These are phyloP conservation scores for Balansia obtecta DNA, from an alignment of 2,329 filamentous ascomycete genomes.

Conservation along the genomic window DNA sequence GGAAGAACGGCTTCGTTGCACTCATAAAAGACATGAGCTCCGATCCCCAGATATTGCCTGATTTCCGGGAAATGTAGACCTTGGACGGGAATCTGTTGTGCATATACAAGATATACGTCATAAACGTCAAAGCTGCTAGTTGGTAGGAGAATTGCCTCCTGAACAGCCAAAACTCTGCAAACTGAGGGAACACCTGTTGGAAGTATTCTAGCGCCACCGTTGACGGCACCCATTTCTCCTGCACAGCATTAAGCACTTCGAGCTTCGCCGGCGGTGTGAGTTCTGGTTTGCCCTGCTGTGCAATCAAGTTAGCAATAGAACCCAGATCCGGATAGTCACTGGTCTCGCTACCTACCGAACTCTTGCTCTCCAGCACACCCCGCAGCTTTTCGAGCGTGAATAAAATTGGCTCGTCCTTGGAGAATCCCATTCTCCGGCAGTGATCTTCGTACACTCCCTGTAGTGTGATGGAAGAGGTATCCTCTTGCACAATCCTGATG, in stretches of 20 bases:
- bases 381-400: conserved; percentile 94
- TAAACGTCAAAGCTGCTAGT: conserved; percentile 87
- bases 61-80: conserved; percentile 76
- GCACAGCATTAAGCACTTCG: conserved; percentile 90
- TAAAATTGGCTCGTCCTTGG: conserved; percentile 89
- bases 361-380: conserved; percentile 58
- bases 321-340: background rate
- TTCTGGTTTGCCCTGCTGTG: conserved; percentile 50
- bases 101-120: conserved; percentile 98
- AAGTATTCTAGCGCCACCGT: conserved; percentile 81
- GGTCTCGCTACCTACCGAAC: conserved; percentile 30
- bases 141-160: conserved; percentile 94
- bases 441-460: conserved; percentile 96
- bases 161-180: conserved; percentile 96
- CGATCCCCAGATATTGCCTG: conserved; percentile 91
- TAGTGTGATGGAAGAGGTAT: conserved; percentile 83
- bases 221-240: conserved; percentile 82
- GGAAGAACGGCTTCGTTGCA: conserved; percentile 72
- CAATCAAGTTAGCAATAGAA: background rate
- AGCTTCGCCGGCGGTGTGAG: conserved; percentile 61
- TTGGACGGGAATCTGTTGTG: conserved; percentile 92
- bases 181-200: conserved; percentile 75
- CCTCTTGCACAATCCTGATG: conserved; percentile 91
- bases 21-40: conserved; percentile 90
- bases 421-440: conserved; percentile 73